Evolutionary conservation across 2,329 filamentous ascomycete genomes (phyloP), one percentile per base, ranked within the genome.

Genomic region (Exophiala lecanii-corni): DNA sequence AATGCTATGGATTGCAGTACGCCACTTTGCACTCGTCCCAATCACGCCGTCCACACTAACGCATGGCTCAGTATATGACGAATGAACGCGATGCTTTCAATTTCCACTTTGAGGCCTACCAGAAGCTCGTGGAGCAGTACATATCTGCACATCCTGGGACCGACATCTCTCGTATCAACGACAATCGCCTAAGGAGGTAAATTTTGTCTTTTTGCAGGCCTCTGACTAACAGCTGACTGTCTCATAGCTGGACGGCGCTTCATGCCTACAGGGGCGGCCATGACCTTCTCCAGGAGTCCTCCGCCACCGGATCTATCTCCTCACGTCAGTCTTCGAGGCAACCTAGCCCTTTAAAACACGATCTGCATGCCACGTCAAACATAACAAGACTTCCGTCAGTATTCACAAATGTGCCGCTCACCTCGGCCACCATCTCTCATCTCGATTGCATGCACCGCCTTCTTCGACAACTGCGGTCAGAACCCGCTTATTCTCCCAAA

Each of bases 1-100:
- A n/a, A 45, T 49, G 46, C 30, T 49, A 12, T 39, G 39, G 19
- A 43, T 47, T 43, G 39, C 44, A 7, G 43, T 47, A 26, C 19
- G 43, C 34, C 9, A 7, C 19, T 9, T 21, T 13, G 12, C 5
- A 9, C 20, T 16, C 21, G n/a, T n/a, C n/a, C n/a, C n/a, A n/a
- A n/a, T n/a, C n/a, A n/a, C n/a, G n/a, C n/a, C n/a, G n/a, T n/a
- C n/a, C n/a, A n/a, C n/a, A n/a, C n/a, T n/a, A n/a, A n/a, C n/a
- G n/a, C n/a, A n/a, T n/a, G n/a, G n/a, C n/a, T 7, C 39, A 41
- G 41, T 49, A 49, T 33, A 49, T 49, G 46, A 46, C 46, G 17
- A 39, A 31, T 23, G 46, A 49, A 23, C n/a, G 32, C 15, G 46
- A 44, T 9, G 42, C 41, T 9, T 49, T 49, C 16, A 20, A 46